Base-by-base conservation (phyloP, 1,139 yeast genomes). In the Candida buenavistaensis region DNA sequence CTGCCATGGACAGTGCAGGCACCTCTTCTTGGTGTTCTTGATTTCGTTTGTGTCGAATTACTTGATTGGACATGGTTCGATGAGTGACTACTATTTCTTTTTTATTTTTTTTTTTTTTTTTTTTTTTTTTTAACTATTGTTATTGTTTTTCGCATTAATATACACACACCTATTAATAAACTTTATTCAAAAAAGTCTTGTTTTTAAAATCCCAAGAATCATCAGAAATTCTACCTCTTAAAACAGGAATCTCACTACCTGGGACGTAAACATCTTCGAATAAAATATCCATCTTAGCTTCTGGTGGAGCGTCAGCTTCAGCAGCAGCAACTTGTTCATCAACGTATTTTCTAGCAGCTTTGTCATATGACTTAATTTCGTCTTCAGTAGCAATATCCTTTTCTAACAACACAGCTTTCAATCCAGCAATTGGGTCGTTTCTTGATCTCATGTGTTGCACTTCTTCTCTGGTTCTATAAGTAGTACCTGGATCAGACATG, bases 401-500 rank as follows among this genome's bases (percentile, higher is more conserved):
- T 50, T 89, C 97, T 55, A 90, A 66, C 54, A 92, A 73, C 43
- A 80, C 84, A 56, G 82, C 81, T 79, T 90, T 90, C 61, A 92
- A 80, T 50, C 97, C 97, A 41, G 96, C 92, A 66, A 92, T 89
- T 54, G 97, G 97, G 66, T 92, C 98, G 64, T 85, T 89, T 75
- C 90, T 84, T 32, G 97, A 88, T 77, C 98, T 85, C 97, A 92
- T 90, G 76, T 92, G 94, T 72, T 90, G 97, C 52, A 92, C 95
- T 75, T 92, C 98, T 73, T 92, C 98, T 75, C 98, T 89, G 61
- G 98, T 92, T 80, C 97, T 83, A 82, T 92, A 92, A 50, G 97
- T 90, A 64, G 97, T 92, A 78, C 97, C 97, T 57, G 97, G 97
- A 69, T 92, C 97, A 51, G 97, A 90, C 97, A 92, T 92, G 53